phyloP scores from a whole-genome alignment of 1,284 basidiomycete genomes.

The Pterulicium gracile region DNA sequence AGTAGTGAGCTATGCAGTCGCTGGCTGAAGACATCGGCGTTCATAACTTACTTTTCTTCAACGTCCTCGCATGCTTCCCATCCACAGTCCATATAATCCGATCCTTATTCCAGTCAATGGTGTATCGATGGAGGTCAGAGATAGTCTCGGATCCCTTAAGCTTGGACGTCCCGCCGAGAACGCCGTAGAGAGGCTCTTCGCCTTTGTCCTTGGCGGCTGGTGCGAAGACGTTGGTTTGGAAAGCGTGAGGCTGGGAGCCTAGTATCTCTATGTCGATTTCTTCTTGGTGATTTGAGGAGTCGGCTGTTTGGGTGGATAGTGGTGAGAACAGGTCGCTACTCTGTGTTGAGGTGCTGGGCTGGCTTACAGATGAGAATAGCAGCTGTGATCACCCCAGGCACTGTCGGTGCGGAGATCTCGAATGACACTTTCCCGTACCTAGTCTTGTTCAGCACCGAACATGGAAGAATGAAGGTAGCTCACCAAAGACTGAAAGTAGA shows the following conservation, averaged over 20 bases:
- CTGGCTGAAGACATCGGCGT: not conserved
- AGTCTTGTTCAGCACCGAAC: not conserved
- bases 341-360: not conserved
- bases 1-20: not conserved
- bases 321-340: not conserved
- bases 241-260: constrained; percentile 26
- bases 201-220: constrained; percentile 19
- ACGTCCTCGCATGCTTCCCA: constrained; percentile 23
- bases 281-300: constrained; percentile 16
- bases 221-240: constrained; percentile 37
- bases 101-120: constrained; percentile 31
- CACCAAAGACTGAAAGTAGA: constrained; percentile 28
- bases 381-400: constrained; percentile 28
- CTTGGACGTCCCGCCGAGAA: constrained; percentile 25
- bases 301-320: not conserved
- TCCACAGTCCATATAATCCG: constrained; percentile 34
- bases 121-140: constrained; percentile 23
- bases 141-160: constrained; percentile 16
- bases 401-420: constrained; percentile 20
- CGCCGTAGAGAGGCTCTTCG: constrained; percentile 27
- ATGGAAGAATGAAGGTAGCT: constrained; percentile 7
- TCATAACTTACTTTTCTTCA: constrained; percentile 23
- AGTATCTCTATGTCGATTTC: constrained; percentile 37
- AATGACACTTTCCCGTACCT: constrained; percentile 28
- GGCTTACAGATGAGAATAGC: constrained; percentile 27